Percentiles rank a stretch among this genome's conserved stretches.
phyloP scores from a whole-genome alignment of 129 eudicot genomes.

The Helichrysum umbraculigerum region DNA sequence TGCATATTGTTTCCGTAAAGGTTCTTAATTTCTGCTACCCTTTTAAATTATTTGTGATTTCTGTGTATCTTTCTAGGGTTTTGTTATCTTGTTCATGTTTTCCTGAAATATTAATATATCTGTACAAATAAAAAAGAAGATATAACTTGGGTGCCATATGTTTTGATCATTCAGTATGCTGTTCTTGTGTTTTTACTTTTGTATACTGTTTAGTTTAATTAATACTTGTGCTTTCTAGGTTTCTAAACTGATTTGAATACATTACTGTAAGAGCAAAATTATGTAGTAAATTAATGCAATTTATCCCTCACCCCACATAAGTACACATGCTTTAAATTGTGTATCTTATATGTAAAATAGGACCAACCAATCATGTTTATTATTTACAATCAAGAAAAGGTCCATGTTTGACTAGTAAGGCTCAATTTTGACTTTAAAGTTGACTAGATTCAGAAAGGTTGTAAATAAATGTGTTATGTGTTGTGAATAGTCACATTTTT shows the following conservation, averaged over 20 bases:
- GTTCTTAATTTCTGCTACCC: not conserved
- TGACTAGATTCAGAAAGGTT: conserved; percentile 1
- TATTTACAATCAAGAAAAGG: conserved; percentile 21
- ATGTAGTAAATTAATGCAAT: conserved; percentile 16
- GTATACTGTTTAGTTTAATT: not conserved
- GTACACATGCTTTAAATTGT: conserved; percentile 18
- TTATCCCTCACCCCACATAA: not conserved
- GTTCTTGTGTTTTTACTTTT: not conserved
- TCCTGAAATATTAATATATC: not conserved
- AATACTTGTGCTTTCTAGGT: not conserved
- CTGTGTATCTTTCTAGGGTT: not conserved
- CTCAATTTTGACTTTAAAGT: conserved; percentile 22
- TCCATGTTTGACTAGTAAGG: conserved; percentile 30
- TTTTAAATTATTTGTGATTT: not conserved
- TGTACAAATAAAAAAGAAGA: conserved; percentile 5
- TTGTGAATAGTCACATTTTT: not conserved
- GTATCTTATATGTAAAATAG: conserved; percentile 13
- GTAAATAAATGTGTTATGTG: not conserved
- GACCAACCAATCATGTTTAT: conserved; percentile 26
- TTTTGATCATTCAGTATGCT: conserved; percentile 16
- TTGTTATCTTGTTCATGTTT: conserved; percentile 8
- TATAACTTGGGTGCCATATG: not conserved
- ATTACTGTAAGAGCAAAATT: not conserved
- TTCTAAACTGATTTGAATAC: conserved; percentile 11
- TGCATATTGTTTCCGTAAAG: conserved; percentile 17